phyloP scores from a whole-genome alignment of 768 basidiomycete species.

The Panaeolus papilionaceus region DNA sequence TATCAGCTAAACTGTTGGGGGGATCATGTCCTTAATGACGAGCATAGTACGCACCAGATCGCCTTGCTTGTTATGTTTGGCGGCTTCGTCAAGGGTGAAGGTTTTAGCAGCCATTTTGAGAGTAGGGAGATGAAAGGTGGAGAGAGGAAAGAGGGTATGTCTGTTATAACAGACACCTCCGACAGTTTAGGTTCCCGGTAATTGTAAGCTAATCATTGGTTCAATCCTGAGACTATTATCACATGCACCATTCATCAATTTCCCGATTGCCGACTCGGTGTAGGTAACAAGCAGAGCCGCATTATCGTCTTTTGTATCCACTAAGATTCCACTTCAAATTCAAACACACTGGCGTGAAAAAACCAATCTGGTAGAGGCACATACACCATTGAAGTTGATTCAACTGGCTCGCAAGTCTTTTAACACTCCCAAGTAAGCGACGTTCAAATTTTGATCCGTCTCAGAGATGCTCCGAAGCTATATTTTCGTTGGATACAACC shows the following conservation, averaged over 20 bases:
- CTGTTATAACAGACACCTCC: not conserved
- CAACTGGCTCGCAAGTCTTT: too few relatives aligned
- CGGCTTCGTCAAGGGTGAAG: not conserved
- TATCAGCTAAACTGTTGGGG: not conserved
- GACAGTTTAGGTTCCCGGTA: conserved; percentile 6
- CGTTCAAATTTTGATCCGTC: not conserved
- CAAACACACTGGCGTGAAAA: not conserved
- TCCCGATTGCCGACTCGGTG: conserved; percentile 1
- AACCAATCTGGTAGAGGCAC: not conserved
- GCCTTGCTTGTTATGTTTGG: conserved; percentile 75
- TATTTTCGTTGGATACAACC: not conserved
- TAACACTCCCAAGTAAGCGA: too few relatives aligned
- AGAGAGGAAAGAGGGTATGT: conserved; percentile 8
- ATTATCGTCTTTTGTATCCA: not conserved
- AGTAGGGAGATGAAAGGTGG: not conserved
- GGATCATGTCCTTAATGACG: conserved; percentile 30
- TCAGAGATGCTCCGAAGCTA: not conserved
- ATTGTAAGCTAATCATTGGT: conserved; percentile 3
- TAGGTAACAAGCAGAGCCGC: not conserved
- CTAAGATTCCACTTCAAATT: not conserved
- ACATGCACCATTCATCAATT: not conserved
- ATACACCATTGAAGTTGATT: not conserved
- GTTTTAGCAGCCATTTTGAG: conserved; percentile 4
- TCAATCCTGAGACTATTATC: not conserved
- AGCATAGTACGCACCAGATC: conserved; percentile 54